Evolutionary conservation across 305 asterid genomes (phyloP), one percentile per base, ranked within the genome.

Genomic region (Plantago rigida): DNA sequence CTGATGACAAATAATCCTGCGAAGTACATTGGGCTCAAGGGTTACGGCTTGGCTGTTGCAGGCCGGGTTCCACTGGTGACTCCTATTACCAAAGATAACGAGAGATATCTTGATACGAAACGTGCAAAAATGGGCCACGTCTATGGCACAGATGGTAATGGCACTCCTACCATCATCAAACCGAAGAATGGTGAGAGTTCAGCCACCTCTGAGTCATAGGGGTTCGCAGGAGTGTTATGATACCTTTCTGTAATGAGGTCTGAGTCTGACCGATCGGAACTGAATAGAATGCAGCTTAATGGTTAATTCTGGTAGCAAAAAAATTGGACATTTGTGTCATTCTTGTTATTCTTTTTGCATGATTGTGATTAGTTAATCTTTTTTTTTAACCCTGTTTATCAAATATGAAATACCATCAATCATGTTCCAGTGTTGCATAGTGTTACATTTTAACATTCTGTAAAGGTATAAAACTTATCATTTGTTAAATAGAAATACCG

Each of bases 1-100:
- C 77, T 91, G 77, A 87, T 91, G 98, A 91, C 98, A 3, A 91
- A 91, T 80, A 91, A 91, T 74, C 98, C 98, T 47, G 85, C 98
- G 26, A 91, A 91, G 76, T 91, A 91, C 69, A 72, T 71, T 5
- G 98, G 96, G 46, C 87, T 91, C 59, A 91, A 91, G 69, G 98
- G 98, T 9, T 91, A 91, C 48, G 96, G 98, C 29, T 72, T 91
- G 73, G 82, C 89, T 13, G 79, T 91, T 63, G 75, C 83, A 2
- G 98, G 95, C 45, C 65, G 98, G 62, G 95, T 91, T 13, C 90
- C 96, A 4, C 26, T 22, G 26, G 26, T 22, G 26, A 22, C 26
- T 22, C 26, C 26, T 22, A 22, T 22, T 22, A 22, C 26, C 26
- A 22, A 22, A 22, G 26, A 22, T 22, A 22, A 22, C 26, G 26